Evolutionary conservation across 352 stramenopile genomes (phyloP), one percentile per base, ranked within the genome.

Genomic region (Globisporangium recalcitrans): DNA sequence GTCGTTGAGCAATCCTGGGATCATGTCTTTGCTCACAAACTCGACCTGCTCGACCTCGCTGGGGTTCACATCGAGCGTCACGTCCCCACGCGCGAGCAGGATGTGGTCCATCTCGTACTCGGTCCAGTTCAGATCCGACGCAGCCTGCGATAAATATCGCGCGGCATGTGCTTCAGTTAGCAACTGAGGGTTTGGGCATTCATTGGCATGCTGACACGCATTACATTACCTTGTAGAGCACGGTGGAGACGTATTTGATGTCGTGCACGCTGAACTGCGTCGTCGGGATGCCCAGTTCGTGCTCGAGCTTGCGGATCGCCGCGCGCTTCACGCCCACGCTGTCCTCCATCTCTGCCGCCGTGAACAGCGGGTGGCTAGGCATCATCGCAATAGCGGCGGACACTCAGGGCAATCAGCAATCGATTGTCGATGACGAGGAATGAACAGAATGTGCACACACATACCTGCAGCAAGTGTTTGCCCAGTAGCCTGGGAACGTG

Each of bases 81-180:
- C 73, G 11, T 88, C 79, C 0, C 71, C 74, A 38, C 91, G 91
- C 7, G 91, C 87, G 46, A 99, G 93, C 6, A 99, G 77, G 38
- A 99, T 96, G 73, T 99, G 98, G 68, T 99, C 97, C 72, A 99
- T 98, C 70, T 99, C 97, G 69, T 99, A 98, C 73, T 99, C 97
- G 62, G 93, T 97, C 96, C 96, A 99, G 63, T 90, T 91, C 29
- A 82, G 75, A 32, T 93, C 82, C 9, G 88, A 94, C 3, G 85
- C 74, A 26, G 85, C 83, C 71, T 85, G 27, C 26, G 16, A 49
- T 14, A 19, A 13, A 52, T 19, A 42, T 27, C 60, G 29, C 22
- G 49, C 26, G 14, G n/a, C 36, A 44, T 44, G 14, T 5, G 36
- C 36, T 10, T 21, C 36, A 44, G 36, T 44, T 44, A 44, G 36